Percentiles rank a stretch among this genome's conserved stretches.
These are phyloP conservation scores for Nicotiana noctiflora DNA, from an alignment of 257 asterid genomes.

Conservation along the genomic window DNA sequence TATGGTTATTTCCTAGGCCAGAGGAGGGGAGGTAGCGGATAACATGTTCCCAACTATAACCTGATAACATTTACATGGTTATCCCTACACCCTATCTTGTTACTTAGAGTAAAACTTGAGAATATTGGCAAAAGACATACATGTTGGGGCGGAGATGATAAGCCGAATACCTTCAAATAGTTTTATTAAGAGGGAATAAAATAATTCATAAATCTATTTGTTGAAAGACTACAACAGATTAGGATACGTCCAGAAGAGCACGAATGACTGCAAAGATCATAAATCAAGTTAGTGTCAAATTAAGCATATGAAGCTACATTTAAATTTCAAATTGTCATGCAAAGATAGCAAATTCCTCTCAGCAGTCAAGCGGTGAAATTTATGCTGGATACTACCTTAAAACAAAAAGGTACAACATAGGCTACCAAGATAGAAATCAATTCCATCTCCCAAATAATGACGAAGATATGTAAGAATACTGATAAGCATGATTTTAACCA, in stretches of 20 bases:
- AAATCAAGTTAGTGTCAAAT: constrained; percentile 5
- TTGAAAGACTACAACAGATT: not conserved
- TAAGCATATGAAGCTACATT: not conserved
- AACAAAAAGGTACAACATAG: not conserved
- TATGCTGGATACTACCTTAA: not conserved
- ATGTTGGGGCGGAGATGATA: not conserved
- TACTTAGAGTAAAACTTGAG: not conserved
- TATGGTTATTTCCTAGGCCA: not conserved
- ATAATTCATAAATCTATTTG: not conserved
- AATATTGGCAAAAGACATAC: not conserved
- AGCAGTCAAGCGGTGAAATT: not conserved
- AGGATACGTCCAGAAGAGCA: constrained; percentile 3
- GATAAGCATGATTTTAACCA: not conserved
- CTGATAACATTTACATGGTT: not conserved
- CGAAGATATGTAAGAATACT: not conserved
- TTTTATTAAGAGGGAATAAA: not conserved
- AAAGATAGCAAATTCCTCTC: not conserved
- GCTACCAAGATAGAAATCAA: not conserved
- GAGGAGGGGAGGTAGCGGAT: too few relatives aligned
- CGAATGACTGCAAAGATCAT: not conserved
- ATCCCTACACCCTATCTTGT: not conserved
- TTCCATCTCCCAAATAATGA: not conserved
- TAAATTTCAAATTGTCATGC: not conserved
- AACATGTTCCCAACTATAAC: not conserved
- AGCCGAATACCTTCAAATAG: not conserved